These are phyloP conservation scores for Fusarium caatingaense DNA, from an alignment of 2,329 filamentous ascomycete species.

Conservation along the genomic window DNA sequence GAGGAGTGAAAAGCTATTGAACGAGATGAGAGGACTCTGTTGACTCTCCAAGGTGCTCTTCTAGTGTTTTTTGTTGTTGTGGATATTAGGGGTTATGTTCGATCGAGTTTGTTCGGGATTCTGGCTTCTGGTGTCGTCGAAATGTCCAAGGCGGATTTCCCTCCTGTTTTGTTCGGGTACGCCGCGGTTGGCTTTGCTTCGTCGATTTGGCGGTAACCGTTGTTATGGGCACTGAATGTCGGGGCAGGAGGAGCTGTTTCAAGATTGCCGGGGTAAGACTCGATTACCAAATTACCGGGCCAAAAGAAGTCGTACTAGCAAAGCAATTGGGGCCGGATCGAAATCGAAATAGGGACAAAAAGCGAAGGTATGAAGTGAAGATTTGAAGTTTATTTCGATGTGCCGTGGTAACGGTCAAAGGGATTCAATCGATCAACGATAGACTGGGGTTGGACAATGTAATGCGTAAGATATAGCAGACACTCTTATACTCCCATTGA, in stretches of 20 bases:
- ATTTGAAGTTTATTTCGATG: slow-evolving; percentile 21
- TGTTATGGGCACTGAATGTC: slow-evolving; percentile 42
- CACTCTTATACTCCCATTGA: slow-evolving; percentile 12
- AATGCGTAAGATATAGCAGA: slow-evolving; percentile 11
- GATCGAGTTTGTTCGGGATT: slow-evolving; percentile 9
- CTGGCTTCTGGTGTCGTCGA: slow-evolving; percentile 23
- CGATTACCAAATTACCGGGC: slow-evolving; percentile 38
- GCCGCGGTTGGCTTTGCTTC: slow-evolving; percentile 22
- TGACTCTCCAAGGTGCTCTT: slow-evolving; percentile 24
- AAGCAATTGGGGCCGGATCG: slow-evolving; percentile 26
- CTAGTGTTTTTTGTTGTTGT: background rate
- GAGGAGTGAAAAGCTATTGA: slow-evolving; percentile 15
- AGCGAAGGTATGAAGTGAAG: slow-evolving; percentile 42
- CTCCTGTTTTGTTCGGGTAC: slow-evolving; percentile 38
- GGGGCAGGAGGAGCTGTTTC: slow-evolving; percentile 44
- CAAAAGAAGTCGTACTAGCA: slow-evolving; percentile 33
- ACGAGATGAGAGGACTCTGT: slow-evolving; percentile 30
- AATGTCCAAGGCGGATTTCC: slow-evolving; percentile 25
- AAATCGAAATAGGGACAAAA: slow-evolving; percentile 39
- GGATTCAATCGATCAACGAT: slow-evolving; percentile 44
- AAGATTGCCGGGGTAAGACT: slow-evolving; percentile 43
- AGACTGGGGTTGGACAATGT: slow-evolving; percentile 25
- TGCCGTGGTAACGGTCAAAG: slow-evolving; percentile 12
- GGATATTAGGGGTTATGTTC: background rate
- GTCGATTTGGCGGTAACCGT: slow-evolving; percentile 31